phyloP scores from a whole-genome alignment of 768 basidiomycete species.

The Pleurotus pulmonarius region DNA sequence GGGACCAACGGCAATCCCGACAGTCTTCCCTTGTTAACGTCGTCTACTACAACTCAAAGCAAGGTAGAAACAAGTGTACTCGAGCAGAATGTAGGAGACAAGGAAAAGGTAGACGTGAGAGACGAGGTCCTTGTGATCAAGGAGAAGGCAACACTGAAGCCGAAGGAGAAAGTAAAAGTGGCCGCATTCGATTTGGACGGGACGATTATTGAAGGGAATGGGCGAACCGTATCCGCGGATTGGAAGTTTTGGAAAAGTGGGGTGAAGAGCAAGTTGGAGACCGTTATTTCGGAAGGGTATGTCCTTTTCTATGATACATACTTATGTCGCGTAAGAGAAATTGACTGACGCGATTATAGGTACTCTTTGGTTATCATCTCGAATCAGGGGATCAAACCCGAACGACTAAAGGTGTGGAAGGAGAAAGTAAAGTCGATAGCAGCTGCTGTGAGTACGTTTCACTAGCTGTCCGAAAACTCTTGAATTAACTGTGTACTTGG shows the following conservation, averaged over 20 bases:
- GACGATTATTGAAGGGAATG: slow-evolving; percentile 65
- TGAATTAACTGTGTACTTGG: not conserved
- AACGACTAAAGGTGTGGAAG: slow-evolving; percentile 62
- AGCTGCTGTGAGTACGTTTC: slow-evolving; percentile 39
- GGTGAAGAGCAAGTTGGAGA: slow-evolving; percentile 62
- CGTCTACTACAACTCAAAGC: too few relatives aligned
- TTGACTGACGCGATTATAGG: slow-evolving; percentile 27
- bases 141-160: too few relatives aligned
- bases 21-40: too few relatives aligned
- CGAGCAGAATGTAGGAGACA: too few relatives aligned
- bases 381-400: slow-evolving; percentile 64
- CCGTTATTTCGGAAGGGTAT: slow-evolving; percentile 54
- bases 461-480: not conserved
- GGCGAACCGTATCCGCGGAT: slow-evolving; percentile 27
- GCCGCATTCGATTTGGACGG: slow-evolving; percentile 88
- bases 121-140: too few relatives aligned
- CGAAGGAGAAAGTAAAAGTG: slow-evolving; percentile 38
- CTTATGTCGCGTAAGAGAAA: too few relatives aligned
- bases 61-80: too few relatives aligned
- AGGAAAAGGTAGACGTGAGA: too few relatives aligned
- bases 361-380: slow-evolving; percentile 75
- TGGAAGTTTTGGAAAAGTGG: slow-evolving; percentile 74
- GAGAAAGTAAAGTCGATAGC: slow-evolving; percentile 71
- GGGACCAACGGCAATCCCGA: not conserved
- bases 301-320: not conserved